Percentiles rank a stretch among this genome's conserved stretches.
These are phyloP conservation scores for Cryphonectria radicalis DNA, from an alignment of 2,329 filamentous ascomycete genomes.

Conservation along the genomic window DNA sequence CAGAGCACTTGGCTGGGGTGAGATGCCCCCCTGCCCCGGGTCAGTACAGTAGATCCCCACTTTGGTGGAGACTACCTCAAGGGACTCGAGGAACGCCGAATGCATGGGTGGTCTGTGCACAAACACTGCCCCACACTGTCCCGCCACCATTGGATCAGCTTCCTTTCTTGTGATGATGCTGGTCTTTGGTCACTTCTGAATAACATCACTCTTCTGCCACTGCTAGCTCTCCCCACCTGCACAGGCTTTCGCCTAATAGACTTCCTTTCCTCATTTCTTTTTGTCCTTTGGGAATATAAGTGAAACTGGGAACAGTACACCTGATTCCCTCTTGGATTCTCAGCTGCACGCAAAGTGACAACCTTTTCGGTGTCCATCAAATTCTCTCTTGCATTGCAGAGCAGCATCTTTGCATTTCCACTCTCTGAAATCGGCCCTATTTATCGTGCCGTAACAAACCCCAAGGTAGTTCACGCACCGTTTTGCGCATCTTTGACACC, in stretches of 20 bases:
- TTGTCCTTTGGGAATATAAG: conserved; percentile 11
- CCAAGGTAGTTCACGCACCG: not conserved
- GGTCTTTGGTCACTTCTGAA: not conserved
- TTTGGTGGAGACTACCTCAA: not conserved
- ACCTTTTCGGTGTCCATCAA: conserved; percentile 1
- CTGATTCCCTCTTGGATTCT: not conserved
- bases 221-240: not conserved
- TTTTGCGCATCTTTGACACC: conserved; percentile 6
- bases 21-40: too few species aligned
- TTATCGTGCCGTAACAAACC: conserved; percentile 25
- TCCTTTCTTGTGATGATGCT: not conserved
- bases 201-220: conserved; percentile 4
- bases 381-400: not conserved
- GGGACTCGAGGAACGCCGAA: not conserved
- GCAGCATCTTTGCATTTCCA: conserved; percentile 22
- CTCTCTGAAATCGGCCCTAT: conserved; percentile 26
- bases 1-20: too few species aligned
- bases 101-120: conserved; percentile 8
- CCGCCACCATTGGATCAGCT: conserved; percentile 1
- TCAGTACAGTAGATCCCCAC: not conserved
- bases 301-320: not conserved
- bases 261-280: not conserved
- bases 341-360: not conserved
- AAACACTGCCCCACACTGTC: not conserved
- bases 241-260: conserved; percentile 3